Evolutionary conservation across 768 basidiomycete genomes (phyloP).

Genomic region (Phallus indusiatus): DNA sequence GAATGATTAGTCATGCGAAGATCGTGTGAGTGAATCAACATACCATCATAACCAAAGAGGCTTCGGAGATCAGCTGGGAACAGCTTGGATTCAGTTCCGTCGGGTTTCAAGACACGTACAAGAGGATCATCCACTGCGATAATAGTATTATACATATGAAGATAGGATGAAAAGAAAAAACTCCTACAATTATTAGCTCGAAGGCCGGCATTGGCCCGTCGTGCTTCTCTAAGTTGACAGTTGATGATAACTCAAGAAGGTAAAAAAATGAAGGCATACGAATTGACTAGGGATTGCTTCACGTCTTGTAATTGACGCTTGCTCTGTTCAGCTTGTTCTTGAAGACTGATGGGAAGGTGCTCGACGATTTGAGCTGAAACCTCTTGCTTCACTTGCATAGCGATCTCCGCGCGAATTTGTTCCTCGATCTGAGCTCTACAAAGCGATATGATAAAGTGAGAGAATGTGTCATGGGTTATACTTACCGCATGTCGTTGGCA

Average conservation of each 20-base stretch:
- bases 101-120: slow-evolving; percentile 34
- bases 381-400: slow-evolving; percentile 33
- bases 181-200: slow-evolving; percentile 21
- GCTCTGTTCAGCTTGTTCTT: slow-evolving; percentile 35
- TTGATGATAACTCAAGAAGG: slow-evolving; percentile 1
- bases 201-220: slow-evolving; percentile 38
- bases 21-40: slow-evolving; percentile 15
- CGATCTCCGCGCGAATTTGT: slow-evolving; percentile 32
- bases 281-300: slow-evolving; percentile 38
- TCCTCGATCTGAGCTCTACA: slow-evolving; percentile 28
- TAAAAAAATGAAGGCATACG: slow-evolving; percentile 30
- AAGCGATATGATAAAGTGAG: background rate
- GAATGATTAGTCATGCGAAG: slow-evolving; percentile 4
- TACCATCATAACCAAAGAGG: slow-evolving; percentile 45
- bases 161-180: background rate
- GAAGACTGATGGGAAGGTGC: slow-evolving; percentile 38
- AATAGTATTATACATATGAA: background rate
- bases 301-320: slow-evolving; percentile 34
- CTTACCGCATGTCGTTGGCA: slow-evolving; percentile 26
- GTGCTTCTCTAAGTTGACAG: slow-evolving; percentile 32
- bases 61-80: slow-evolving; percentile 43
- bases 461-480: background rate
- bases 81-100: slow-evolving; percentile 36
- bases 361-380: slow-evolving; percentile 40
- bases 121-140: slow-evolving; percentile 32